Evolutionary conservation across 139 green algal species (phyloP).

Genomic region (Edaphochlamys debaryana): DNA sequence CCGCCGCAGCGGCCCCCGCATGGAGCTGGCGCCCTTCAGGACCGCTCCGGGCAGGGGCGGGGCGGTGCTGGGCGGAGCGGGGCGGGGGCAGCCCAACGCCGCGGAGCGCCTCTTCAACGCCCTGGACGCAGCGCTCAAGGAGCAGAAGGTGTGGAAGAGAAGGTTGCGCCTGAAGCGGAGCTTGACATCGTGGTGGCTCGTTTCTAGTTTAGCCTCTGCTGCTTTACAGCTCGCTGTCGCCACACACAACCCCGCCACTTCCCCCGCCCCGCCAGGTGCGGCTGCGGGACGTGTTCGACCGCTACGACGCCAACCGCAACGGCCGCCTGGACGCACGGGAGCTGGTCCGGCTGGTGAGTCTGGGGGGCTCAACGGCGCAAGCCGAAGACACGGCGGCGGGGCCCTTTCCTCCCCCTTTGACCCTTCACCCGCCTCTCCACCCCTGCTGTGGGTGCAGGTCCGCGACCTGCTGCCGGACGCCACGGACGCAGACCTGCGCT

Average conservation of each 20-base stretch:
- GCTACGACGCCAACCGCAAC: slow-evolving; percentile 48
- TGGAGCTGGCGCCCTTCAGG: slow-evolving; percentile 22
- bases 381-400: too few relatives aligned
- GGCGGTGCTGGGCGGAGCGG: background rate
- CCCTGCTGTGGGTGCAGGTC: too few relatives aligned
- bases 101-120: slow-evolving; percentile 19
- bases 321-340: slow-evolving; percentile 32
- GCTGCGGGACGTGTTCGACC: slow-evolving; percentile 43
- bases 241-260: too few relatives aligned
- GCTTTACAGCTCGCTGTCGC: background rate
- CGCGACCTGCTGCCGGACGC: slow-evolving; percentile 26
- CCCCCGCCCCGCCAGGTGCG: too few relatives aligned
- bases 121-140: slow-evolving; percentile 33
- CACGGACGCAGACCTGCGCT: slow-evolving; percentile 7
- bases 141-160: slow-evolving; percentile 7
- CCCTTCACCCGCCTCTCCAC: too few relatives aligned
- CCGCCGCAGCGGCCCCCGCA: background rate
- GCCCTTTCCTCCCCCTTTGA: too few relatives aligned
- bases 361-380: too few relatives aligned
- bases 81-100: background rate
- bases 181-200: background rate
- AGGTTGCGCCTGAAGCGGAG: background rate
- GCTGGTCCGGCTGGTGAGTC: slow-evolving; percentile 40
- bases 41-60: background rate
- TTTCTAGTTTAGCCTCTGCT: background rate